Conservation (phyloP, 331 rosid genomes). For the Quercus phellos region DNA sequence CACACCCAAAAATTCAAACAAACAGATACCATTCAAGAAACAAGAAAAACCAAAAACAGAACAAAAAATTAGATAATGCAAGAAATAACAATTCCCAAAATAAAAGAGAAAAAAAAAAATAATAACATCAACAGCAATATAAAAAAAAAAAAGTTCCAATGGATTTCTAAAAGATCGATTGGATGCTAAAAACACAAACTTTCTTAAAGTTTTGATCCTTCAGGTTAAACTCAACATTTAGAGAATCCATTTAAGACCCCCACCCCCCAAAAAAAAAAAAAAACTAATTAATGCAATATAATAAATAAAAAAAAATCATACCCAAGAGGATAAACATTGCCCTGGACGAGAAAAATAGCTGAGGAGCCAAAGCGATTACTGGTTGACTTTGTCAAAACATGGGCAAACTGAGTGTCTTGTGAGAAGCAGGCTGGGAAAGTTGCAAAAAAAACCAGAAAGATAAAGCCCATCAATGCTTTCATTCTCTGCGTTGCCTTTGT, state of each 20-base stretch:
- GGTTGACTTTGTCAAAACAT: background rate
- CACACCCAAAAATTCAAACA: background rate
- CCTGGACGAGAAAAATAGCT: constrained; percentile 34
- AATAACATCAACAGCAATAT: background rate
- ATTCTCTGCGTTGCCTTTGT: constrained; percentile 8
- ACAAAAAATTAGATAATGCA: background rate
- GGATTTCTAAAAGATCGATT: too few relatives aligned
- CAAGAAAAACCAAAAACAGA: background rate
- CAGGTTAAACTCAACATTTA: too few relatives aligned
- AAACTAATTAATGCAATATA: background rate
- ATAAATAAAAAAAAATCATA: constrained; percentile 13
- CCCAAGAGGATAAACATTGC: constrained; percentile 86
- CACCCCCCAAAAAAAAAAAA: too few relatives aligned
- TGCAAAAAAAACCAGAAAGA: constrained; percentile 28
- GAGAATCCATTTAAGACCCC: too few relatives aligned
- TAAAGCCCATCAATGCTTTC: constrained; percentile 1
- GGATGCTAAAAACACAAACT: too few relatives aligned
- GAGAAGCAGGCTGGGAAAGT: constrained; percentile 30
- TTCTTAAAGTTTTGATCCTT: too few relatives aligned
- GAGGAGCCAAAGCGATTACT: constrained; percentile 20
- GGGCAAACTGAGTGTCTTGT: constrained; percentile 13
- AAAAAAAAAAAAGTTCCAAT: too few relatives aligned
- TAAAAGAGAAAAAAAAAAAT: background rate
- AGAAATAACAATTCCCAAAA: too few relatives aligned
- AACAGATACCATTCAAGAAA: background rate